Base-by-base conservation (phyloP, 2,329 filamentous ascomycete genomes). In the Penicillium sp. region DNA sequence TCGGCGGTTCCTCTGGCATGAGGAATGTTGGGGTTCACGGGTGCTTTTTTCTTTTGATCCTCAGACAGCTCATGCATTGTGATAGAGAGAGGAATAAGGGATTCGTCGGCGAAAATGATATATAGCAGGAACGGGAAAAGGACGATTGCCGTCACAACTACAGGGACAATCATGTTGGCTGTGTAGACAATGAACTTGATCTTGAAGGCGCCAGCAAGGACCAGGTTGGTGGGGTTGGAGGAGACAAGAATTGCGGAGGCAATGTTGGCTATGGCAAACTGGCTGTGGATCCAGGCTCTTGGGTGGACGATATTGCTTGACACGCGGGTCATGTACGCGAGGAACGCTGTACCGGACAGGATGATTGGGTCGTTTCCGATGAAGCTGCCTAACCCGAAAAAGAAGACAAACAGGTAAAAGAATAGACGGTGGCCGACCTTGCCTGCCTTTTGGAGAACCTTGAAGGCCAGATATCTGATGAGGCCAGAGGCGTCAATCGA, bases 301-400 rank as follows among this genome's bases (percentile, higher is more conserved):
- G 88, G 87, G 55, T 89, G 84, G 11, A 81, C 75, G 57, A 91
- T 91, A 62, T 91, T 91, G 72, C 82, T 86, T 0, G 87, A 90
- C 0, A 90, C 87, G 7, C 87, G 79, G 0, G 87, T 91, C 87
- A 91, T 89, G 71, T 91, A 91, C 3, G 88, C 86, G 13, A 91
- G 79, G 55, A 91, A 91, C 0, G 88, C 83, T 0, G 88, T 91
- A 1, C 88, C 88, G 0, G 87, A 90, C 0, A 91, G 74, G 52
- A 91, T 89, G 60, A 91, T 87, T 0, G 88, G 88, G 62, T 91
- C 88, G 57, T 91, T 91, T 8, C 88, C 88, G 49, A 91, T 87
- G 64, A 88, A 87, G 66, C 77, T 84, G 2, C 87, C 87, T 0
- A 91, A 72, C 5, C 71, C 70, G 61, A 90, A 90, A 76, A 90